Percentiles rank a stretch among this genome's conserved stretches.
Conservation (phyloP, 1,139 yeast species). For the Suhomyces guaymorum region DNA sequence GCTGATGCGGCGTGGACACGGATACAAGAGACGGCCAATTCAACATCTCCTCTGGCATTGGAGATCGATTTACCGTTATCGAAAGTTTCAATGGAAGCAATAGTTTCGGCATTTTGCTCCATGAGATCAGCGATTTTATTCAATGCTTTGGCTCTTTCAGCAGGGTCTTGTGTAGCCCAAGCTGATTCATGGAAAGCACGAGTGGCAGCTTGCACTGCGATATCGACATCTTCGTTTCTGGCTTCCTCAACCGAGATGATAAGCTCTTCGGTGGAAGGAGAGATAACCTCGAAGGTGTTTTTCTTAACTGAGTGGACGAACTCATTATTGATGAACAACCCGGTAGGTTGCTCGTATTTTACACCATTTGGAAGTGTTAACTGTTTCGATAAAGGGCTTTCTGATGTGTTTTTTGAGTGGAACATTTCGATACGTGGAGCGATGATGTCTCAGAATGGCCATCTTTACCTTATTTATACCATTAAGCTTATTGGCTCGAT, state of each 20-base stretch:
- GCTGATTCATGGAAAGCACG: slow-evolving; percentile 40
- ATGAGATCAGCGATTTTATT: slow-evolving; percentile 13
- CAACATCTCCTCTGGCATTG: slow-evolving; percentile 18
- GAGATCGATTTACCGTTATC: slow-evolving; percentile 14
- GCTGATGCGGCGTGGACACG: slow-evolving; percentile 24
- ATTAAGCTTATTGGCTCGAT: no score
- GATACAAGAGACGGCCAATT: slow-evolving; percentile 19
- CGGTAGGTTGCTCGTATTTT: slow-evolving; percentile 60
- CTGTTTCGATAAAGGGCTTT: slow-evolving; percentile 4
- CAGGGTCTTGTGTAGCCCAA: slow-evolving; percentile 12
- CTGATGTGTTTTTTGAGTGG: background rate
- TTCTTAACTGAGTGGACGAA: slow-evolving; percentile 51
- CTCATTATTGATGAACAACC: slow-evolving; percentile 63
- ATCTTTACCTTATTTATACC: no score
- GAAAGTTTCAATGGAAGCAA: slow-evolving; percentile 12
- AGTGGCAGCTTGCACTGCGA: slow-evolving; percentile 59
- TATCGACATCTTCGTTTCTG: slow-evolving; percentile 55
- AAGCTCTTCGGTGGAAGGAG: slow-evolving; percentile 59
- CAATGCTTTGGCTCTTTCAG: slow-evolving; percentile 10
- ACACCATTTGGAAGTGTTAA: slow-evolving; percentile 11
- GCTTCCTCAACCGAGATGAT: slow-evolving; percentile 59
- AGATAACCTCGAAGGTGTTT: slow-evolving; percentile 52
- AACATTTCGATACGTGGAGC: no score
- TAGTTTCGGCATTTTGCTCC: slow-evolving; percentile 10
- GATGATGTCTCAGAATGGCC: no score